These are phyloP conservation scores for Hordeum marinum DNA, from an alignment of 176 grass and related monocot genomes.

Conservation along the genomic window DNA sequence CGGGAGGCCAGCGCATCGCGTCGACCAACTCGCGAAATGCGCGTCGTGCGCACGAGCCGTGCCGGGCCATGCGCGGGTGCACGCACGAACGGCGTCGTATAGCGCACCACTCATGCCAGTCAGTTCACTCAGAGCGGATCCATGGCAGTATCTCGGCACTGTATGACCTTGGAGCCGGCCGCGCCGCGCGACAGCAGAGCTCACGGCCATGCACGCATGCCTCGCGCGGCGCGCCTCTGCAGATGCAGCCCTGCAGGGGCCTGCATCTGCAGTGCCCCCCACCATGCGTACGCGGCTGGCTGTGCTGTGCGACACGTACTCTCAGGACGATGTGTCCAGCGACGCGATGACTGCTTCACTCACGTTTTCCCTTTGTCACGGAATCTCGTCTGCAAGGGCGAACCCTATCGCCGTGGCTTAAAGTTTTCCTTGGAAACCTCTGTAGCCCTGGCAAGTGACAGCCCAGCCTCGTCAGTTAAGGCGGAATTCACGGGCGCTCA, in stretches of 20 bases:
- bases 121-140: background rate
- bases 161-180: background rate
- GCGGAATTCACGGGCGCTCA: background rate
- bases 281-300: background rate
- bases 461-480: background rate
- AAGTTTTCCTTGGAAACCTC: background rate
- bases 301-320: background rate
- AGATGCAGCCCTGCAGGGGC: background rate
- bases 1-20: too few species aligned
- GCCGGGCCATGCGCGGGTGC: background rate
- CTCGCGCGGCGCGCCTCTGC: constrained; percentile 6
- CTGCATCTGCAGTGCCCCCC: background rate
- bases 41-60: background rate
- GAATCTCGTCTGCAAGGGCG: background rate
- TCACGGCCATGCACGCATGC: constrained; percentile 11
- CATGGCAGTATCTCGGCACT: background rate
- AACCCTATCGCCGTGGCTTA: background rate
- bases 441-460: background rate
- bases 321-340: background rate
- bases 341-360: background rate
- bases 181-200: constrained; percentile 7
- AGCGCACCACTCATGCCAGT: background rate
- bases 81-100: background rate
- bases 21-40: background rate
- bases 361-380: background rate